phyloP scores from a whole-genome alignment of 257 asterid genomes.

The Petunia axillaris region DNA sequence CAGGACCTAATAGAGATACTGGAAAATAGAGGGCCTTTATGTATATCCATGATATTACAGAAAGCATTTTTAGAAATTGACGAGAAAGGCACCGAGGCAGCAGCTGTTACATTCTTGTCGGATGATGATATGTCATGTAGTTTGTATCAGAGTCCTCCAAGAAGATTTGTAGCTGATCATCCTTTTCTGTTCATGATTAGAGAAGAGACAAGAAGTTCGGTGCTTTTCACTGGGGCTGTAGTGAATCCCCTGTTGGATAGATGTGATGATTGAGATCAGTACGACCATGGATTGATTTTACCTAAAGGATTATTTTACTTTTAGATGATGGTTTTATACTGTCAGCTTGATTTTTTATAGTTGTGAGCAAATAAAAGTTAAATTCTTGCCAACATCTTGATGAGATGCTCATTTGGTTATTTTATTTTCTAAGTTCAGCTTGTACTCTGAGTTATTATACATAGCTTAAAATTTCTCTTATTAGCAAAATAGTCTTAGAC shows the following conservation, averaged over 20 bases:
- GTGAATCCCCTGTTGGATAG: constrained; percentile 11
- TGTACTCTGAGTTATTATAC: too few species aligned
- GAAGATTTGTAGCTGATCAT: constrained; percentile 25
- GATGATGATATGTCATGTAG: not conserved
- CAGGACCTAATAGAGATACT: not conserved
- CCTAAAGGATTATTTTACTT: too few species aligned
- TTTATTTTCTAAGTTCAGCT: too few species aligned
- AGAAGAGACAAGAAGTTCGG: not conserved
- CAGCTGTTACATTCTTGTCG: not conserved
- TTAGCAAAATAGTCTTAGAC: too few species aligned
- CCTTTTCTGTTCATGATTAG: constrained; percentile 28
- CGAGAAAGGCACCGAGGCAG: constrained; percentile 29
- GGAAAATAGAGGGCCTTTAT: not conserved
- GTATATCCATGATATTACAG: not conserved
- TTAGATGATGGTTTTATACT: too few species aligned
- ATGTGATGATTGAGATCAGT: too few species aligned
- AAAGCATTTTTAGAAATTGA: constrained; percentile 24
- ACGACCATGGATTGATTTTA: too few species aligned
- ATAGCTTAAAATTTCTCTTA: too few species aligned
- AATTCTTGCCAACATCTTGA: too few species aligned
- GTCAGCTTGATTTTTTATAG: too few species aligned
- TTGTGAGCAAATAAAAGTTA: too few species aligned
- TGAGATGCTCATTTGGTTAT: too few species aligned
- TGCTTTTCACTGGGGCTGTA: constrained; percentile 25
- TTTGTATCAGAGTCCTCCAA: not conserved